phyloP scores from a whole-genome alignment of 2,329 filamentous ascomycete species.

The Alternaria triticina region DNA sequence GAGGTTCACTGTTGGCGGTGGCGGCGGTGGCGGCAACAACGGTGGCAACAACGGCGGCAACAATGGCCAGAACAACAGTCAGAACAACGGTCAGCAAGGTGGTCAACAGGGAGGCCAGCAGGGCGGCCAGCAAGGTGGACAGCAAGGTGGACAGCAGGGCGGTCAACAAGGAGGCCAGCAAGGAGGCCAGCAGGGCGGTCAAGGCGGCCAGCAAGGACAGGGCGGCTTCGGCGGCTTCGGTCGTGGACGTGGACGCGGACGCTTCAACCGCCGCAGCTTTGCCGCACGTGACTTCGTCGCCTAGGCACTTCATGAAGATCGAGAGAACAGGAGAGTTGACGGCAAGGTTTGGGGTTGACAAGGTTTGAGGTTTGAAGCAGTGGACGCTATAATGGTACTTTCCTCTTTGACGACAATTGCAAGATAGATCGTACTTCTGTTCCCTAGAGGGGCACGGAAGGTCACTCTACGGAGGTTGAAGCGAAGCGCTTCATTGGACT shows the following conservation, averaged over 20 bases:
- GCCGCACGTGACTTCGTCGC: conserved; percentile 42
- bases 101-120: not conserved
- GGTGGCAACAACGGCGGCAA: conserved; percentile 14
- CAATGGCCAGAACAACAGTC: conserved; percentile 4
- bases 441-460: conserved; percentile 30
- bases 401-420: conserved; percentile 24
- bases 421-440: conserved; percentile 34
- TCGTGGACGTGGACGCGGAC: conserved; percentile 19
- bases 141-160: not conserved
- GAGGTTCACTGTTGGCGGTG: conserved; percentile 53
- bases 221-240: conserved; percentile 20
- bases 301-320: conserved; percentile 14
- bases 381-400: conserved; percentile 38
- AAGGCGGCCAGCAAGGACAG: conserved; percentile 14
- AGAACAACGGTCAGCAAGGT: conserved; percentile 3
- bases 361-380: conserved; percentile 6
- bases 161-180: conserved; percentile 4
- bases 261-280: conserved; percentile 32
- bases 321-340: not conserved
- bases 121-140: not conserved
- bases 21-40: conserved; percentile 14
- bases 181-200: conserved; percentile 1
- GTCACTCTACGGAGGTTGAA: conserved; percentile 43
- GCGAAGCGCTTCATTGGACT: conserved; percentile 44
- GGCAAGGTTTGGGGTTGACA: not conserved